Evolutionary conservation across 78 protist genomes (phyloP).

Genomic region (Isochrysis galbana): DNA sequence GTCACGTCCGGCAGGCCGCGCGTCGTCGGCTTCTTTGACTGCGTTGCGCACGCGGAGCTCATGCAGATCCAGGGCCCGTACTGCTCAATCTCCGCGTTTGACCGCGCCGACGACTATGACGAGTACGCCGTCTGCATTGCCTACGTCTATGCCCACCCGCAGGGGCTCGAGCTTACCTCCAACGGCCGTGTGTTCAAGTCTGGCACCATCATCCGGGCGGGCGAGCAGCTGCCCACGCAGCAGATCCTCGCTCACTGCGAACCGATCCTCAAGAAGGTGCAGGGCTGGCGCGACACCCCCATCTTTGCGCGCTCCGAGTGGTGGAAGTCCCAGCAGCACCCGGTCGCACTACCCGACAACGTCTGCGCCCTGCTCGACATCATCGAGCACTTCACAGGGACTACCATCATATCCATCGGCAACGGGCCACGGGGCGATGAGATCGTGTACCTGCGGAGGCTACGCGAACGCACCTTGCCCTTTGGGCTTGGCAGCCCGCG

Average conservation of each 20-base stretch:
- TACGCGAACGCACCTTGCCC: no score
- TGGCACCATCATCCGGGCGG: slow-evolving; percentile 19
- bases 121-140: slow-evolving; percentile 24
- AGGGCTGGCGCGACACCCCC: slow-evolving; percentile 41
- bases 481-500: no score
- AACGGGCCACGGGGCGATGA: slow-evolving; percentile 44
- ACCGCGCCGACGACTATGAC: slow-evolving; percentile 51
- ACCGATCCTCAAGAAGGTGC: slow-evolving; percentile 25
- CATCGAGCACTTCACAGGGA: slow-evolving; percentile 47
- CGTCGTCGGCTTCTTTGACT: slow-evolving; percentile 43
- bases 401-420: slow-evolving; percentile 34
- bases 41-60: slow-evolving; percentile 28
- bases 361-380: slow-evolving; percentile 27
- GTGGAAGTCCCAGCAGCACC: slow-evolving; percentile 11
- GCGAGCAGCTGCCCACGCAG: slow-evolving; percentile 40
- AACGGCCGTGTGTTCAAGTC: slow-evolving; percentile 24
- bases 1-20: slow-evolving; percentile 43
- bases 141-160: slow-evolving; percentile 38
- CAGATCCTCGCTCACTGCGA: slow-evolving; percentile 8
- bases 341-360: not conserved
- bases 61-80: slow-evolving; percentile 39
- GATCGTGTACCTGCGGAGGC: slow-evolving; percentile 26
- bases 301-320: slow-evolving; percentile 29
- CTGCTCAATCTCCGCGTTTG: slow-evolving; percentile 37
- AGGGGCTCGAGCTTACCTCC: not conserved